Conservation (phyloP, 129 eudicot genomes). For the Pseudognaphalium luteoalbum region DNA sequence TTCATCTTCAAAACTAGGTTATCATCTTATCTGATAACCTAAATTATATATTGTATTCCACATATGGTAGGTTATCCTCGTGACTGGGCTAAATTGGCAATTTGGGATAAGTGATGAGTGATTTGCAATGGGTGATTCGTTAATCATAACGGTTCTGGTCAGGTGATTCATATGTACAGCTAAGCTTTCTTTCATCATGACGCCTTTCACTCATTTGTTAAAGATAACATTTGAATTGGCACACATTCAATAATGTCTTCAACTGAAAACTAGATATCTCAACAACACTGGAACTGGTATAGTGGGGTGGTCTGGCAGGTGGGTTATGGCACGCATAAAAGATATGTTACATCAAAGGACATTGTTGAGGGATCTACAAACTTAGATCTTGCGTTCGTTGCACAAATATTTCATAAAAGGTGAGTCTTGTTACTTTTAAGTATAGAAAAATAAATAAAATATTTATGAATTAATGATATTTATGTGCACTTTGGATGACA, state of each 20-base stretch:
- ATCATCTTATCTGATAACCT: neutral
- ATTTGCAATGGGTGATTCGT: constrained; percentile 96
- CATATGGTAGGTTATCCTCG: constrained; percentile 75
- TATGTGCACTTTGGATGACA: constrained; percentile 27
- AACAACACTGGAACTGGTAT: too few species aligned
- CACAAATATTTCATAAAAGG: constrained; percentile 67
- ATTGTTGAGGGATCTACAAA: constrained; percentile 70
- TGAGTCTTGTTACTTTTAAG: constrained; percentile 22
- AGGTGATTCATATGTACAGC: constrained; percentile 46
- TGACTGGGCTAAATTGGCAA: constrained; percentile 83
- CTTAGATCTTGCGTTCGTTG: constrained; percentile 68
- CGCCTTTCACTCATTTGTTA: neutral
- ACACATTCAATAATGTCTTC: neutral
- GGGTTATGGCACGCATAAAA: constrained; percentile 29
- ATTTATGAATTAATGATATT: constrained; percentile 10
- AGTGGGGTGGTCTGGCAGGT: neutral
- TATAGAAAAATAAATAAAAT: neutral
- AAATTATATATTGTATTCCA: neutral
- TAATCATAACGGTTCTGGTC: constrained; percentile 85
- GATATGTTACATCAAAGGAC: constrained; percentile 59
- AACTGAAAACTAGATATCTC: neutral
- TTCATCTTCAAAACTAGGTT: too few species aligned
- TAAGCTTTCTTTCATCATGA: neutral
- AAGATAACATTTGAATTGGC: neutral
- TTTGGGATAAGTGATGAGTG: constrained; percentile 95